A percentile compares a stretch with the other conserved stretches of the same genome.
Evolutionary conservation across 2,329 filamentous ascomycete genomes (phyloP).

Genomic region (Zymoseptoria ardabiliae): DNA sequence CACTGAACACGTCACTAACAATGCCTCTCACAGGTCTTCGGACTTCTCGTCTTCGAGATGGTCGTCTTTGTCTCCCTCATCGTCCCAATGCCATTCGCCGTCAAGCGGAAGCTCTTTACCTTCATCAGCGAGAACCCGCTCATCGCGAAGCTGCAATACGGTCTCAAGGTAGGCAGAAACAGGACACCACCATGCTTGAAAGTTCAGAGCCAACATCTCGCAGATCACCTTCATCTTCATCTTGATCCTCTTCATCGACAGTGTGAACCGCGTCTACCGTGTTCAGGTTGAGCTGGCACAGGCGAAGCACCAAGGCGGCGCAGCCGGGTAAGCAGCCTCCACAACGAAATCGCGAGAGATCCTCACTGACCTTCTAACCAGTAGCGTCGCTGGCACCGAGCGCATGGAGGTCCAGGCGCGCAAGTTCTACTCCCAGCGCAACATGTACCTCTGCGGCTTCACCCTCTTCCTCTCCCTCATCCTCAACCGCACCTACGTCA

Average conservation of each 20-base stretch:
- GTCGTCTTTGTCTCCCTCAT: slow-evolving; percentile 70
- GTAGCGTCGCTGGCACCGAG: slow-evolving; percentile 71
- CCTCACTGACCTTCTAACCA: slow-evolving; percentile 28
- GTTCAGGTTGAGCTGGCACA: slow-evolving; percentile 82
- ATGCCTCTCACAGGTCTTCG: slow-evolving; percentile 58
- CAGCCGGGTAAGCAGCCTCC: slow-evolving; percentile 39
- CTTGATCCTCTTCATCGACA: slow-evolving; percentile 94
- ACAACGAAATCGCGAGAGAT: neutral
- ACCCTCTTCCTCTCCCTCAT: slow-evolving; percentile 98
- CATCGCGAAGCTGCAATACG: slow-evolving; percentile 92
- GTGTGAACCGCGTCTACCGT: slow-evolving; percentile 90
- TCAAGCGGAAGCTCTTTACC: slow-evolving; percentile 81
- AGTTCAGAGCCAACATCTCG: neutral
- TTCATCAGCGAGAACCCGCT: slow-evolving; percentile 87
- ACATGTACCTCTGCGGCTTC: slow-evolving; percentile 99
- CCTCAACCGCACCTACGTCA: slow-evolving; percentile 96
- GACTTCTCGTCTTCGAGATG: slow-evolving; percentile 79
- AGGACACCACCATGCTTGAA: neutral
- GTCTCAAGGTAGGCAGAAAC: slow-evolving; percentile 63
- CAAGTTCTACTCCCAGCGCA: slow-evolving; percentile 99
- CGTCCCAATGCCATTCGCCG: slow-evolving; percentile 78
- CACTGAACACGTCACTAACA: slow-evolving; percentile 13
- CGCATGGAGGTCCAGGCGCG: slow-evolving; percentile 97
- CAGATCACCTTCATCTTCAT: slow-evolving; percentile 98
- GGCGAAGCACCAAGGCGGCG: slow-evolving; percentile 53